phyloP scores from a whole-genome alignment of 495 filamentous ascomycete genomes.

The Penicillium coffeae region DNA sequence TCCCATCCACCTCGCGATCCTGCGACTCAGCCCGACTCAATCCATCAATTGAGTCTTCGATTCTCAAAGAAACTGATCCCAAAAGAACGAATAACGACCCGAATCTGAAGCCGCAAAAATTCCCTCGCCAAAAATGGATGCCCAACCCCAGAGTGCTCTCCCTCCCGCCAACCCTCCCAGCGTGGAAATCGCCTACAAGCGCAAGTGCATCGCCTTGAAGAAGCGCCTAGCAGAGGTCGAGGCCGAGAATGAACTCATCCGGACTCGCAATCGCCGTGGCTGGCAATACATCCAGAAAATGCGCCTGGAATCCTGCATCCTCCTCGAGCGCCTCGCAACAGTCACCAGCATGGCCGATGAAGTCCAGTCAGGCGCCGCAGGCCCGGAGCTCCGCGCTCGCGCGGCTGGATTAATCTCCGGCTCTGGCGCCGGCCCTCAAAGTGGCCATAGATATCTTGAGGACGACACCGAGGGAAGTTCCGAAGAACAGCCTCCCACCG shows the following conservation, averaged over 20 bases:
- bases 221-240: constrained; percentile 87
- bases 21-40: neutral
- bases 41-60: neutral
- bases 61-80: neutral
- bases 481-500: constrained; percentile 46
- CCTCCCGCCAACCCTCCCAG: constrained; percentile 64
- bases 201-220: constrained; percentile 95
- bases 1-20: neutral
- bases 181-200: constrained; percentile 91
- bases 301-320: constrained; percentile 84
- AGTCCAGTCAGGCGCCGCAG: constrained; percentile 30
- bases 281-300: constrained; percentile 83
- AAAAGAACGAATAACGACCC: too few relatives aligned
- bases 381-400: constrained; percentile 35
- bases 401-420: constrained; percentile 35
- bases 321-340: constrained; percentile 82
- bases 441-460: constrained; percentile 29
- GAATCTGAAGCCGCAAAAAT: too few relatives aligned
- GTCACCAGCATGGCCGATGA: constrained; percentile 69
- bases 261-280: constrained; percentile 73
- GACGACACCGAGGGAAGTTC: constrained; percentile 49
- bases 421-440: constrained; percentile 12
- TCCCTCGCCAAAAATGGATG: constrained; percentile 25
- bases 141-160: constrained; percentile 18
- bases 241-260: constrained; percentile 75